These are phyloP conservation scores for Claviceps cyperi DNA, from an alignment of 2,329 filamentous ascomycete species.

Conservation along the genomic window DNA sequence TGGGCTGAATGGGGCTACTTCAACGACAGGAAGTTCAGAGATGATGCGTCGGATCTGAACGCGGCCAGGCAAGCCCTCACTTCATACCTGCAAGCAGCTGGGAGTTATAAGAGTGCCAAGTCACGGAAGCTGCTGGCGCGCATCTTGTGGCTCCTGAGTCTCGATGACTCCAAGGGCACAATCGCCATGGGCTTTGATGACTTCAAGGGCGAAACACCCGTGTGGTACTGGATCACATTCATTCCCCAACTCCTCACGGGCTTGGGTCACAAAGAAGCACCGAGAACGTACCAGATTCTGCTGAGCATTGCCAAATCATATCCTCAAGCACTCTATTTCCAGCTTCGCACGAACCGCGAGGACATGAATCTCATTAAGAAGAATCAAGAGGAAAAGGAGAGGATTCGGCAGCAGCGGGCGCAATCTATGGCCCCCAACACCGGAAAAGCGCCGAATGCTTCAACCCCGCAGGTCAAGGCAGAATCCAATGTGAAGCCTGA, in stretches of 20 bases:
- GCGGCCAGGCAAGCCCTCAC: constrained; percentile 84
- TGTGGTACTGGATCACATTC: constrained; percentile 99
- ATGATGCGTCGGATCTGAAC: constrained; percentile 66
- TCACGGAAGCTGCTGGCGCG: constrained; percentile 85
- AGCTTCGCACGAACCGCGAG: constrained; percentile 82
- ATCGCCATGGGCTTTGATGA: constrained; percentile 82
- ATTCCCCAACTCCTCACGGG: constrained; percentile 93
- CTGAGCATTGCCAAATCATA: constrained; percentile 91
- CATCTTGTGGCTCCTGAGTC: constrained; percentile 86
- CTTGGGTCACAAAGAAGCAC: constrained; percentile 79
- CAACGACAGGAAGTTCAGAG: constrained; percentile 92
- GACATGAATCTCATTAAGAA: constrained; percentile 91
- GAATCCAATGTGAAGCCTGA: constrained; percentile 27
- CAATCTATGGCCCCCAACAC: constrained; percentile 29
- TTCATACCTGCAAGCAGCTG: constrained; percentile 90
- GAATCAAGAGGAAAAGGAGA: constrained; percentile 63
- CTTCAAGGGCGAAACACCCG: constrained; percentile 92
- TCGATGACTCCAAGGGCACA: constrained; percentile 75
- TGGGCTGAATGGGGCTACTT: constrained; percentile 99
- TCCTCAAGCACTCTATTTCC: constrained; percentile 91
- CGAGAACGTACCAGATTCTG: constrained; percentile 71
- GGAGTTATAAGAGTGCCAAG: constrained; percentile 94
- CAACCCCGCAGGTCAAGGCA: constrained; percentile 37
- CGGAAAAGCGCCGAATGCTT: constrained; percentile 26
- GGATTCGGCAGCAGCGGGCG: constrained; percentile 35